Evolutionary conservation across 2,329 filamentous ascomycete genomes (phyloP), one percentile per base, ranked within the genome.

Genomic region (Ceratocystis papillata): DNA sequence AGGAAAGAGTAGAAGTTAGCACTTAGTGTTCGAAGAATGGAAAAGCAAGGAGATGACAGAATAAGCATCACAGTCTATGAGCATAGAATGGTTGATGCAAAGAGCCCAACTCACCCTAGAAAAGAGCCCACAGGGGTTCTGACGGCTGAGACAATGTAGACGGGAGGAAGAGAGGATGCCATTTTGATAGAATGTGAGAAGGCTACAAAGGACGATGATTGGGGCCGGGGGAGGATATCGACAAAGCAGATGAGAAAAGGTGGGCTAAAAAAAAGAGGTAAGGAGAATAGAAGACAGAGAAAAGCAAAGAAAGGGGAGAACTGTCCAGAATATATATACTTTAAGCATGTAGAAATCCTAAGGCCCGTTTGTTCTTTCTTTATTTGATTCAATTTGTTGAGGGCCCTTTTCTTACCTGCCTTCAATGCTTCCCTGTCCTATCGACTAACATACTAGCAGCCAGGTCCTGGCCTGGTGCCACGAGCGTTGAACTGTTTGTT

Each of bases 41-140:
- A 17, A 30, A 67, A 28, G 33, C 37, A 62, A 59, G 33, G 12
- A 46, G 62, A n/a, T 2, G 17, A 1, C 46, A 48, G 20, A 20
- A 22, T 22, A 48, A n/a, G 6, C 48, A 28, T 5, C 22, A 5
- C 8, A 20, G 7, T 20, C 17, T 8, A 12, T 10, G 7, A 20
- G 7, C 20, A 48, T 3, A 48, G 48, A 53, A 25, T 5, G 3
- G 10, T 3, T 15, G 48, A 12, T 22, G 48, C 17, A 68, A 44
- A 61, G 60, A 44, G 66, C 10, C n/a, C 3, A 33, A 44, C 76
- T 69, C 78, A 96, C 90, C 94, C 94, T 73, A 96, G 84, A 79
- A 99, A 99, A 70, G 89, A 92, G 73, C 94, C 94, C 70, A 96
- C 83, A 64, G 94, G 94, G 70, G 94, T 99, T 78, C 92, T 86